phyloP scores from a whole-genome alignment of 192 early-diverging fungal genomes.

The Fimicolochytrium jonesii region DNA sequence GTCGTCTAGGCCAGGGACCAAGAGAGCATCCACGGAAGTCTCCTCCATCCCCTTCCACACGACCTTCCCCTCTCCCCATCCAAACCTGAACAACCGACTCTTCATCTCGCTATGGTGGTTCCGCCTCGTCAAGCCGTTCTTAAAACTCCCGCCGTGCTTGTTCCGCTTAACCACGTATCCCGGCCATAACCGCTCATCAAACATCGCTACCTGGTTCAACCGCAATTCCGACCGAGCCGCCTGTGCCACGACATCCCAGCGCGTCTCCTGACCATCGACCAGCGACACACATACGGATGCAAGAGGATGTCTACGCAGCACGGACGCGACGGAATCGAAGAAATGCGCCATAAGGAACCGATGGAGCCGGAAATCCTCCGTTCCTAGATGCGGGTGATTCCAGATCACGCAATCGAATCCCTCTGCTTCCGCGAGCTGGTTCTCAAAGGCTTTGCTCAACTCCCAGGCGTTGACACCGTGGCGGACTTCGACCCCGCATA shows the following conservation, averaged over 20 bases:
- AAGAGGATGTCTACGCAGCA: constrained; percentile 10
- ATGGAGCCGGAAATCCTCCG: constrained; percentile 56
- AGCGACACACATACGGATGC: constrained; percentile 39
- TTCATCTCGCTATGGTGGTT: constrained; percentile 42
- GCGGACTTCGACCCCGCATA: constrained; percentile 27
- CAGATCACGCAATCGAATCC: constrained; percentile 32
- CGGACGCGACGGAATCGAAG: constrained; percentile 34
- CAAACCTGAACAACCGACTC: constrained; percentile 42
- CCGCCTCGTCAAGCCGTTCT: constrained; percentile 44
- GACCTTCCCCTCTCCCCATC: constrained; percentile 3
- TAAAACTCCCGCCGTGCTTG: constrained; percentile 51
- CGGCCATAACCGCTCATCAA: constrained; percentile 42
- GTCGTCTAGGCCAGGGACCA: too few relatives aligned
- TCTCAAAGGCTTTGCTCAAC: too few relatives aligned
- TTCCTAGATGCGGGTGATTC: constrained; percentile 61
- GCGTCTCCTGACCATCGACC: constrained; percentile 49
- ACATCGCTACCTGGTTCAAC: constrained; percentile 25
- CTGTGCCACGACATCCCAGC: constrained; percentile 48
- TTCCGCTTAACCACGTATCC: constrained; percentile 54
- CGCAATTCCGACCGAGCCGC: constrained; percentile 30
- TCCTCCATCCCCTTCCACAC: constrained; percentile 13
- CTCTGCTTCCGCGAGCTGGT: constrained; percentile 19
- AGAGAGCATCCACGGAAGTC: not conserved
- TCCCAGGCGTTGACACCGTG: constrained; percentile 59
- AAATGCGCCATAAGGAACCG: constrained; percentile 58